Conservation (phyloP, 768 basidiomycete species). For the Lentinula sp. region DNA sequence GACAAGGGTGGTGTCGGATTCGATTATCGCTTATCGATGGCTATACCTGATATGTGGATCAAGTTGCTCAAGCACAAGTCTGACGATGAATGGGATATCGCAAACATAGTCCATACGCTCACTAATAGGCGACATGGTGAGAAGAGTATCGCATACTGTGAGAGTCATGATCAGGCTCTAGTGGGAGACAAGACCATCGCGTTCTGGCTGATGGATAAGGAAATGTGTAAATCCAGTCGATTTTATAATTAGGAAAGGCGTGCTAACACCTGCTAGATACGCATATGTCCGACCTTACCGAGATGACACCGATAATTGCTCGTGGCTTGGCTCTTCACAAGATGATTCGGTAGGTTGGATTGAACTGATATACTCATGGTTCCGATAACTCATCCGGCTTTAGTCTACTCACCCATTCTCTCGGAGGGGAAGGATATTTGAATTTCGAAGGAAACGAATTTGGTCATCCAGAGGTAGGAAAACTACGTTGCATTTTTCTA, state of each 20-base stretch:
- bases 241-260: not conserved
- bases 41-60: conserved; percentile 99
- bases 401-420: conserved; percentile 83
- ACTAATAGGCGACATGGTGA: conserved; percentile 87
- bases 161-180: conserved; percentile 96
- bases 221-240: conserved; percentile 76
- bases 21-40: conserved; percentile 98
- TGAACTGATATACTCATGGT: not conserved
- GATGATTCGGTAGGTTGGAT: conserved; percentile 75
- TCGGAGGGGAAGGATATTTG: conserved; percentile 96
- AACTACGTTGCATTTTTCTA: not conserved
- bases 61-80: conserved; percentile 90
- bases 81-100: conserved; percentile 87
- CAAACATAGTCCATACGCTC: conserved; percentile 81
- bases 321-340: conserved; percentile 93
- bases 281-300: conserved; percentile 10
- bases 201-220: conserved; percentile 99
- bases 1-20: conserved; percentile 88
- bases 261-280: conserved; percentile 8
- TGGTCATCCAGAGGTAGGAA: conserved; percentile 86
- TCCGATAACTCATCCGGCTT: not conserved
- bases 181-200: conserved; percentile 99
- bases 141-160: conserved; percentile 88
- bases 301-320: conserved; percentile 61
- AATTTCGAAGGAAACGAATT: conserved; percentile 99